Base-by-base conservation (phyloP, 805 yeast species). In the Clavispora carvajalis region DNA sequence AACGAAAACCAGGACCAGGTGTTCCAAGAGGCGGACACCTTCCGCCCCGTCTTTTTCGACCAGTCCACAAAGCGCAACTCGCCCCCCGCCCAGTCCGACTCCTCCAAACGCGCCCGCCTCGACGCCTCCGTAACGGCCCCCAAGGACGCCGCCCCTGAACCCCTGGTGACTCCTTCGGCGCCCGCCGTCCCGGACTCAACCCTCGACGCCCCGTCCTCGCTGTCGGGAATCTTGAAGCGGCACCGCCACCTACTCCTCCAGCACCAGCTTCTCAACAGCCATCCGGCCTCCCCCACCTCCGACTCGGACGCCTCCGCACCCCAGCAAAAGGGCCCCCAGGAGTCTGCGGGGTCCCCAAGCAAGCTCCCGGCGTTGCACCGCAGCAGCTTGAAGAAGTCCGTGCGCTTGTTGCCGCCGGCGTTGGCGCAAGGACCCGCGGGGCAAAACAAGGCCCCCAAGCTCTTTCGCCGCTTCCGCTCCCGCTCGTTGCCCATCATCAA, bases 401-500 rank as follows among this genome's bases (percentile, higher is more conserved):
- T 40, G 9, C 46, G 47, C n/a, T 22, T 41, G 22, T 37, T 46
- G 26, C 29, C 29, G 16, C 29, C 29, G 16, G 29, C 8, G 16
- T n/a, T 25, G 29, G 29, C 17, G 6, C 29, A 25, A 17, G 16
- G 29, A 6, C 5, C 29, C 16, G 29, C 29, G 9, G 29, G 17
- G 16, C 40, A 25, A 28, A 25, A 31, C 33, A 60, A 58, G 48
- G 58, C 66, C 7, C 34, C 39, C 30, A 62, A 59, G 46, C 59
- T 55, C 47, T 57, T 62, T 33, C 55, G 69, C 26, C 53, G 65
- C 34, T 65, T 60, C 50, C 54, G 74, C 34, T 59, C 65, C 22
- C 56, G 73, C 36, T 60, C 68, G 8, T 58, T 69, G 41, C 74
- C 74, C 39, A 69, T 68, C 45, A 68, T 69, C 40, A 62, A 57